Percentiles rank a stretch among this genome's conserved stretches.
Evolutionary conservation across 1,284 basidiomycete genomes (phyloP).

Genomic region (Naganishia sp.): DNA sequence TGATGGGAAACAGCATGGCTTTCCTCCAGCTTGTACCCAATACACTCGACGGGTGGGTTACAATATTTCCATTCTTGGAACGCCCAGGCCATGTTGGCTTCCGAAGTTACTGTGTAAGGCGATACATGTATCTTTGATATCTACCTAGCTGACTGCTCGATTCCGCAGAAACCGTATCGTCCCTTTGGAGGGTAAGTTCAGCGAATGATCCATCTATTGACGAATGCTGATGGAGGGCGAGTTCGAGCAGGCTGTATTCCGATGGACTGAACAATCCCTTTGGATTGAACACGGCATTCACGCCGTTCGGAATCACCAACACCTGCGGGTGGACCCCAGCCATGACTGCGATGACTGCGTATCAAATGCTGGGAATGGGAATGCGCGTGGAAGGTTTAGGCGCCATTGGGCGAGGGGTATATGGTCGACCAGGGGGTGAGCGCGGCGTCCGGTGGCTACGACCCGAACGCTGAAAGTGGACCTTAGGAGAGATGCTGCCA

Average conservation of each 20-base stretch:
- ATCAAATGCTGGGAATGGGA: constrained; percentile 7
- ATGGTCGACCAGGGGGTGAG: constrained; percentile 17
- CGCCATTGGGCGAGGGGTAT: constrained; percentile 17
- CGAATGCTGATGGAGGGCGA: not conserved
- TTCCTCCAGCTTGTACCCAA: constrained; percentile 21
- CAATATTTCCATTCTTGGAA: constrained; percentile 16
- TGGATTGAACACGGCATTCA: not conserved
- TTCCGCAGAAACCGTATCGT: constrained; percentile 1
- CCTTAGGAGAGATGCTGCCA: constrained; percentile 9
- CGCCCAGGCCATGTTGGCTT: constrained; percentile 18
- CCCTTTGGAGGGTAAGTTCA: constrained; percentile 19
- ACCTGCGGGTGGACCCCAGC: constrained; percentile 9
- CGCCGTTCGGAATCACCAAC: not conserved
- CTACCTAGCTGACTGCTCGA: not conserved
- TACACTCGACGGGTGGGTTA: constrained; percentile 8
- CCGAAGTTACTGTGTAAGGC: constrained; percentile 15
- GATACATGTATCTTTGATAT: too few relatives aligned
- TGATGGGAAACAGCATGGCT: not conserved
- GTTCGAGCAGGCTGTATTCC: constrained; percentile 12
- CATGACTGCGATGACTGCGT: constrained; percentile 9
- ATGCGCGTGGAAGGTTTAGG: constrained; percentile 16
- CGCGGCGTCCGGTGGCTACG: not conserved
- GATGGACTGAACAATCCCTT: constrained; percentile 15
- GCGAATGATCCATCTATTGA: not conserved
- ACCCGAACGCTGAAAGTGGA: not conserved